Conservation (phyloP, 2,329 filamentous ascomycete genomes). For the Hymenoscyphus scutula region DNA sequence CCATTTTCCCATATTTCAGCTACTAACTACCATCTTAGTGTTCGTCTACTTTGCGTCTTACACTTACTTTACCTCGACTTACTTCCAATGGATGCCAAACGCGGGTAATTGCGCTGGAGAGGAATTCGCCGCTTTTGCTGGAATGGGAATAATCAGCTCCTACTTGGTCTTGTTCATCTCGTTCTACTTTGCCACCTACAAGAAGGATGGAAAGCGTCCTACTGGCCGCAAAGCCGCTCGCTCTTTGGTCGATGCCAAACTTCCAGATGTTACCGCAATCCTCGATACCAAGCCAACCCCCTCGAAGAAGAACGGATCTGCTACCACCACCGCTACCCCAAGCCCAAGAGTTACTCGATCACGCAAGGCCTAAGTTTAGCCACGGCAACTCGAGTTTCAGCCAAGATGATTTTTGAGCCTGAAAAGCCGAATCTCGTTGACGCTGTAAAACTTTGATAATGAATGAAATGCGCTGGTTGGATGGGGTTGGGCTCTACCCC, state of each 20-base stretch:
- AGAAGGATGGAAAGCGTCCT: conserved; percentile 75
- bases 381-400: too few relatives aligned
- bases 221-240: conserved; percentile 73
- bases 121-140: conserved; percentile 92
- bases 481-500: not conserved
- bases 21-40: conserved; percentile 48
- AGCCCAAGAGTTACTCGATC: conserved; percentile 34
- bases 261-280: conserved; percentile 36
- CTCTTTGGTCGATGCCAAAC: conserved; percentile 44
- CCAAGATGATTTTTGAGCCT: not conserved
- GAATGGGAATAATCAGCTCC: conserved; percentile 87
- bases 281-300: conserved; percentile 45
- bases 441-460: not conserved
- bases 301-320: conserved; percentile 41
- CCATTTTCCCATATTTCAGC: not conserved
- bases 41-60: conserved; percentile 99
- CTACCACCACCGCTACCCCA: conserved; percentile 40
- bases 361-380: conserved; percentile 35
- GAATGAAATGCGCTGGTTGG: conserved; percentile 6
- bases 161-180: conserved; percentile 98
- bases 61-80: conserved; percentile 93
- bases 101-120: conserved; percentile 86
- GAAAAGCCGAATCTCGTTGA: not conserved
- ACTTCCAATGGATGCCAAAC: conserved; percentile 84
- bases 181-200: conserved; percentile 97